Conservation (phyloP, 208 protist species). For the Trypanosoma theileri region DNA sequence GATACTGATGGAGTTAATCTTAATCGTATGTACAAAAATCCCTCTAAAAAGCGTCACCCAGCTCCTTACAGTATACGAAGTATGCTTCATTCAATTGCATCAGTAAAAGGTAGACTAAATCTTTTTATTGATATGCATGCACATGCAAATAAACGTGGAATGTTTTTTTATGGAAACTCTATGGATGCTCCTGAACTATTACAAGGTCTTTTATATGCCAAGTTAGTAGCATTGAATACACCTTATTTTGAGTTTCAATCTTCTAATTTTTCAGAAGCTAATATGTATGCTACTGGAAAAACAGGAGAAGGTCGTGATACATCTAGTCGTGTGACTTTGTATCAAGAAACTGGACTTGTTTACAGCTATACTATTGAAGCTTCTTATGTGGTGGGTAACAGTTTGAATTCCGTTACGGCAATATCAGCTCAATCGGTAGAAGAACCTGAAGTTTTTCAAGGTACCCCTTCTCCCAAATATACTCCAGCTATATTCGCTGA, state of each 20-base stretch:
- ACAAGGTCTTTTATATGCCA: conserved; percentile 85
- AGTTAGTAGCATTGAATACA: conserved; percentile 90
- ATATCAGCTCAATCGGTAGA: conserved; percentile 35
- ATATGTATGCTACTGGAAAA: conserved; percentile 89
- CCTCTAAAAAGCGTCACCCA: conserved; percentile 70
- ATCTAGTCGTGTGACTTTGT: conserved; percentile 86
- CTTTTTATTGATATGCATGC: conserved; percentile 95
- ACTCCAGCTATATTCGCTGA: conserved; percentile 64
- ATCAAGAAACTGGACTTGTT: conserved; percentile 70
- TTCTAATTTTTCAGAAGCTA: conserved; percentile 91
- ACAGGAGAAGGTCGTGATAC: conserved; percentile 90
- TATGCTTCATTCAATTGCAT: conserved; percentile 48
- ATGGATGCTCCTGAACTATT: conserved; percentile 65
- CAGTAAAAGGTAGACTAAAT: conserved; percentile 38
- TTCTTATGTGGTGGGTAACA: conserved; percentile 82
- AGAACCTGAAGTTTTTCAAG: conserved; percentile 31
- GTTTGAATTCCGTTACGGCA: conserved; percentile 44
- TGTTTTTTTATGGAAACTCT: conserved; percentile 94
- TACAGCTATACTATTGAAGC: conserved; percentile 92
- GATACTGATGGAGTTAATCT: conserved; percentile 92
- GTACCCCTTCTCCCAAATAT: conserved; percentile 39
- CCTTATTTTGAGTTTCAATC: conserved; percentile 90
- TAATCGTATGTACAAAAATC: conserved; percentile 92
- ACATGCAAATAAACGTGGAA: conserved; percentile 92
- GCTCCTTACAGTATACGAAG: conserved; percentile 68